Evolutionary conservation across 306 rosid genomes (phyloP).

Genomic region (Herpetospermum pedunculosum): DNA sequence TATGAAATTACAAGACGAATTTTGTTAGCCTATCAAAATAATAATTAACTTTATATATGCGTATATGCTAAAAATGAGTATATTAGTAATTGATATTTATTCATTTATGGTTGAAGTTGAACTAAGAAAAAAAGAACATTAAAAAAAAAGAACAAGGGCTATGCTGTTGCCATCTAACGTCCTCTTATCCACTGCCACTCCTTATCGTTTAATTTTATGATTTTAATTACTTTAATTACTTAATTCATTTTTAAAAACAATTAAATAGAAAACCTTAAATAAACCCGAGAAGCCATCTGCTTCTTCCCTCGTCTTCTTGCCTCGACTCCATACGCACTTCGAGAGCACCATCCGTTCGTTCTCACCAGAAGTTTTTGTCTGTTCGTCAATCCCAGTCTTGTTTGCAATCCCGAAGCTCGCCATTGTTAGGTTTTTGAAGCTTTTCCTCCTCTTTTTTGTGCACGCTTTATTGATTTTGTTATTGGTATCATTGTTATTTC

Average conservation of each 20-base stretch:
- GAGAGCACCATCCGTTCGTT: not conserved
- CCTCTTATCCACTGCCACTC: too few species aligned
- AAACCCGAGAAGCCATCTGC: not conserved
- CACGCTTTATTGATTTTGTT: not conserved
- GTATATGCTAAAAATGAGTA: too few species aligned
- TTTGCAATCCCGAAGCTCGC: not conserved
- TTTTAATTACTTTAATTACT: not conserved
- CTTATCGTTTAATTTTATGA: not conserved
- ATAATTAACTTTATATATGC: too few species aligned
- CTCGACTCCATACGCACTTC: not conserved
- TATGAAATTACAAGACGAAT: too few species aligned
- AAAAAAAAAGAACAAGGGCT: too few species aligned
- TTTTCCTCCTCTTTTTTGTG: not conserved
- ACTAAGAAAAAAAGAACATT: too few species aligned
- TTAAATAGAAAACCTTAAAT: not conserved
- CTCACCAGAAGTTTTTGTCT: not conserved
- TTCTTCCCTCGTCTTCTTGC: not conserved
- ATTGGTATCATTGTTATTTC: not conserved
- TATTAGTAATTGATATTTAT: too few species aligned
- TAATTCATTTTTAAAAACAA: too few species aligned
- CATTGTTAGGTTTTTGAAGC: not conserved
- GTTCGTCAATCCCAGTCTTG: not conserved
- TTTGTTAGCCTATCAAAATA: too few species aligned
- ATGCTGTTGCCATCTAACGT: too few species aligned
- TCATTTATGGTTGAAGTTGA: too few species aligned